Conservation (phyloP, 805 yeast species). For the Metschnikowia continentalis region DNA sequence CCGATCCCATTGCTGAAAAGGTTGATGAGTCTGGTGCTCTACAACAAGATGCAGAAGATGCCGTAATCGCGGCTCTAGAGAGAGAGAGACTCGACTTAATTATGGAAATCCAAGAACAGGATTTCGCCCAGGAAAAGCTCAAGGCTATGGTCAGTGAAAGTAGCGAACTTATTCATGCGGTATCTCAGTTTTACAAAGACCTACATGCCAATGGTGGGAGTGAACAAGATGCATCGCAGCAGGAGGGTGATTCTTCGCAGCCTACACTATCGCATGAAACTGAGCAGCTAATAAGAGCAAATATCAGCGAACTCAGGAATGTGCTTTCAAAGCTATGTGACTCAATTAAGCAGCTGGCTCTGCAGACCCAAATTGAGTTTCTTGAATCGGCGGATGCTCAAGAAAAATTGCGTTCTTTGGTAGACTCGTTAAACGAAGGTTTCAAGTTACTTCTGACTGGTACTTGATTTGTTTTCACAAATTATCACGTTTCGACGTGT, state of each 20-base stretch:
- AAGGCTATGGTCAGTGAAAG: conserved; percentile 31
- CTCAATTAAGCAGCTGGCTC: conserved; percentile 1
- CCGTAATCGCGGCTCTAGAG: conserved; percentile 24
- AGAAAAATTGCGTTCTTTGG: background rate
- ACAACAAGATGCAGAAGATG: conserved; percentile 10
- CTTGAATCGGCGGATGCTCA: background rate
- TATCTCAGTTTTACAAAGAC: conserved; percentile 27
- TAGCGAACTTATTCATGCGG: conserved; percentile 29
- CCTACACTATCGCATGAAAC: background rate
- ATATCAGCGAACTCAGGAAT: background rate
- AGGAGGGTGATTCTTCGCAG: background rate
- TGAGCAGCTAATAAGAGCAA: background rate
- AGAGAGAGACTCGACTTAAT: conserved; percentile 27
- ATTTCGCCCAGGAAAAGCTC: conserved; percentile 28
- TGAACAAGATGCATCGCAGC: background rate
- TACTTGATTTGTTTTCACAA: background rate
- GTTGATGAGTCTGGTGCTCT: background rate
- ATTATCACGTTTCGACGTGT: background rate
- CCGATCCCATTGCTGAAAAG: background rate
- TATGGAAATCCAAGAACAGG: conserved; percentile 39
- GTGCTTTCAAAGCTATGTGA: background rate
- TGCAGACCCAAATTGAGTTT: conserved; percentile 1
- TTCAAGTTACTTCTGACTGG: background rate
- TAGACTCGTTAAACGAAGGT: conserved; percentile 2
- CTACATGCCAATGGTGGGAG: background rate